These are phyloP conservation scores for Omphalotus guepiniiformis DNA, from an alignment of 768 basidiomycete species.

Conservation along the genomic window DNA sequence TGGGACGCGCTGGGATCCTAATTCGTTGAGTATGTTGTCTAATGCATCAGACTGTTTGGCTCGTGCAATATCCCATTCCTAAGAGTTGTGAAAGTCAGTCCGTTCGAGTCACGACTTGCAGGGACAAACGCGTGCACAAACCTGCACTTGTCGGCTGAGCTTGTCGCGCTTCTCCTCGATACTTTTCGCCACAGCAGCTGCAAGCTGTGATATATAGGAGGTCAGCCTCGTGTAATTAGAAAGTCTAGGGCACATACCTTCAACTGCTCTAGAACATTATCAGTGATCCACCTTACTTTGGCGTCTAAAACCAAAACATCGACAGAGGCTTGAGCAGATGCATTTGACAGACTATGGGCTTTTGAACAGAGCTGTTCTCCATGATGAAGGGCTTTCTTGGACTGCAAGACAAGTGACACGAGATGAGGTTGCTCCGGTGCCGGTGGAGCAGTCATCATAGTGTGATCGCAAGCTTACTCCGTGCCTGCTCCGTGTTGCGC, in stretches of 20 bases:
- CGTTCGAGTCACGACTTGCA: background rate
- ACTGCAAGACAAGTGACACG: constrained; percentile 72
- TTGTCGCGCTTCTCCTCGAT: constrained; percentile 68
- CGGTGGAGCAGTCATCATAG: background rate
- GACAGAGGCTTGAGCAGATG: constrained; percentile 60
- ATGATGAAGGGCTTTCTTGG: constrained; percentile 77
- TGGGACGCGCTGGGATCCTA: constrained; percentile 70
- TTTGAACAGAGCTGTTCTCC: constrained; percentile 72
- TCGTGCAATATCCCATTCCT: constrained; percentile 75
- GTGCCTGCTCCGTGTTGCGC: no score
- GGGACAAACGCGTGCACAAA: constrained; percentile 25
- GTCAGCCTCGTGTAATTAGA: no score
- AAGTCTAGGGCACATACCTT: constrained; percentile 41
- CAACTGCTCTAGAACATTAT: constrained; percentile 72
- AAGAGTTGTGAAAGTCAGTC: background rate
- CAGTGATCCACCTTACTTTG: constrained; percentile 72
- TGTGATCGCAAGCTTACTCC: background rate
- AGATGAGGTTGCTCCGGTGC: constrained; percentile 52
- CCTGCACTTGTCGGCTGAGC: constrained; percentile 59
- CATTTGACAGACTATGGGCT: constrained; percentile 59
- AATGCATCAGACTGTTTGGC: constrained; percentile 56
- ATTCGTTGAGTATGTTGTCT: constrained; percentile 66
- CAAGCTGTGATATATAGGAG: constrained; percentile 43
- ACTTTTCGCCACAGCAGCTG: constrained; percentile 65
- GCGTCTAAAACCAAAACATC: constrained; percentile 78